These are phyloP conservation scores for Macadamia integrifolia DNA, from an alignment of 164 flowering plant genomes.

Conservation along the genomic window DNA sequence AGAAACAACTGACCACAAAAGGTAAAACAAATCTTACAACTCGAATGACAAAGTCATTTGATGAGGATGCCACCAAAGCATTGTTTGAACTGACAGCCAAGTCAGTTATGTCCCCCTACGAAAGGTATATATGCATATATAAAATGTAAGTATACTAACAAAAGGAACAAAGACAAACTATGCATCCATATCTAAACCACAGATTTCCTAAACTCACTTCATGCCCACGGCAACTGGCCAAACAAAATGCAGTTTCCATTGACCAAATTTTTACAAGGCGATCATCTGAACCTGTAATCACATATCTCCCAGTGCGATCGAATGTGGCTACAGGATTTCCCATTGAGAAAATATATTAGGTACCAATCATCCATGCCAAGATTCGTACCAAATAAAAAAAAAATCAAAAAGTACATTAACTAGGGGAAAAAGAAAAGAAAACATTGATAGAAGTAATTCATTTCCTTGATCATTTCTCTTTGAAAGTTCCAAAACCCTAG, in stretches of 20 bases:
- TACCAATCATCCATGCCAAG: too few relatives aligned
- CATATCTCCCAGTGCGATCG: constrained; percentile 89
- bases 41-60: constrained; percentile 87
- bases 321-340: constrained; percentile 20
- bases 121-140: constrained; percentile 6
- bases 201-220: constrained; percentile 57
- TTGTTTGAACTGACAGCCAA: constrained; percentile 94
- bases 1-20: not conserved
- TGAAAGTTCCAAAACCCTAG: too few relatives aligned
- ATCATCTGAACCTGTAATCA: constrained; percentile 98
- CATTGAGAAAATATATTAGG: too few relatives aligned
- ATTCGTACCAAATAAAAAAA: too few relatives aligned
- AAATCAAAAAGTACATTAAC: too few relatives aligned
- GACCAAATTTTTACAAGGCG: constrained; percentile 99
- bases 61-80: constrained; percentile 88
- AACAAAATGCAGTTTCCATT: constrained; percentile 93
- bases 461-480: too few relatives aligned
- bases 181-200: not conserved
- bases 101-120: constrained; percentile 97
- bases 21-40: constrained; percentile 57
- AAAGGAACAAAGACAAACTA: too few relatives aligned
- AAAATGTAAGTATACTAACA: not conserved
- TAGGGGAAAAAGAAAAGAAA: too few relatives aligned
- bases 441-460: too few relatives aligned
- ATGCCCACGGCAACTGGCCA: constrained; percentile 99